These are phyloP conservation scores for Calycina herbarum DNA, from an alignment of 2,329 filamentous ascomycete species.

Conservation along the genomic window DNA sequence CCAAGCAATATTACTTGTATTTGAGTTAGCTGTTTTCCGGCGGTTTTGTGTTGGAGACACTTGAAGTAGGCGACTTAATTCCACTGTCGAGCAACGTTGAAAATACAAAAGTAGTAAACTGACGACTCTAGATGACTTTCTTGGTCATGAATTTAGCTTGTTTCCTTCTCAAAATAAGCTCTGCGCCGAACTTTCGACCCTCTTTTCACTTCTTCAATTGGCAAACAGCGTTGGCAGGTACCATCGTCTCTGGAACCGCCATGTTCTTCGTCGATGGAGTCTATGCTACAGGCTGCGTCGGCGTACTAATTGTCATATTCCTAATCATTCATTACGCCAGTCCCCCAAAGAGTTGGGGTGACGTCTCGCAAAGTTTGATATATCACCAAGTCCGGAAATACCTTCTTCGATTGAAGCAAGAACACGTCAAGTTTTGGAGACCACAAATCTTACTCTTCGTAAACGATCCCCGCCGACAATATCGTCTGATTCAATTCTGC, in stretches of 20 bases:
- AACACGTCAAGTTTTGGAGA: constrained; percentile 93
- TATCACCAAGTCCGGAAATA: constrained; percentile 90
- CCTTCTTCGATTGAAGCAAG: constrained; percentile 75
- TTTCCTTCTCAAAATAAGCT: constrained; percentile 82
- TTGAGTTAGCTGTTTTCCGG: not conserved
- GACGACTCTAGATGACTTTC: constrained; percentile 69
- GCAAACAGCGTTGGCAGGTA: constrained; percentile 75
- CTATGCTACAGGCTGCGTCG: constrained; percentile 75
- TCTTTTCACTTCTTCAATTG: constrained; percentile 89
- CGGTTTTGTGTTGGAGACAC: not conserved
- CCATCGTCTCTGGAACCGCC: constrained; percentile 72
- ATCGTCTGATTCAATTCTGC: constrained; percentile 84
- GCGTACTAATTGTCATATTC: constrained; percentile 74
- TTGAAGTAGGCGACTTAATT: not conserved
- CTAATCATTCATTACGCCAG: constrained; percentile 82
- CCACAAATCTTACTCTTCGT: constrained; percentile 84
- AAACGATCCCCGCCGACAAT: constrained; percentile 79
- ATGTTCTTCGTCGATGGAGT: constrained; percentile 91
- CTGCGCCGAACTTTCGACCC: constrained; percentile 84
- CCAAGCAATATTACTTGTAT: not conserved
- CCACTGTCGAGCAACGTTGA: not conserved
- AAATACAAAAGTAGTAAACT: not conserved
- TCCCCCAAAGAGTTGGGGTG: constrained; percentile 85
- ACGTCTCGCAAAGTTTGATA: constrained; percentile 85
- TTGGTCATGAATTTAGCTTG: constrained; percentile 86